These are phyloP conservation scores for Elongisporangium anandrum DNA, from an alignment of 352 stramenopile species.

Conservation along the genomic window DNA sequence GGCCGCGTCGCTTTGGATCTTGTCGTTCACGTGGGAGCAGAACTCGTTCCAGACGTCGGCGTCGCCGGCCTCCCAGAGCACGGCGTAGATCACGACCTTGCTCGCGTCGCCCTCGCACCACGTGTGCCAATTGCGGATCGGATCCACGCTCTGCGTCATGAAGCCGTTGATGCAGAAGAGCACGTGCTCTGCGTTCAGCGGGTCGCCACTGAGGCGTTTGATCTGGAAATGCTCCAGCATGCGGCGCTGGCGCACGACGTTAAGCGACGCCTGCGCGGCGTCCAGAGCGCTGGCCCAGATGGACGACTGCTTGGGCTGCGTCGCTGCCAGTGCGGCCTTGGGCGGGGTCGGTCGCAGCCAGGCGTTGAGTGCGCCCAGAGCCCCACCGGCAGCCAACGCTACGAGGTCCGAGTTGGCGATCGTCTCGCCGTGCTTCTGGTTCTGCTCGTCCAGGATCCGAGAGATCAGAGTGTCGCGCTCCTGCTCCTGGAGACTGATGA, in stretches of 20 bases:
- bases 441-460: slow-evolving; percentile 40
- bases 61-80: slow-evolving; percentile 80
- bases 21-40: slow-evolving; percentile 66
- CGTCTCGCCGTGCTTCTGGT: slow-evolving; percentile 41
- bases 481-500: slow-evolving; percentile 22
- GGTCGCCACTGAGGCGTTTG: slow-evolving; percentile 60
- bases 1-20: slow-evolving; percentile 39
- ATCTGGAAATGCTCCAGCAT: slow-evolving; percentile 65
- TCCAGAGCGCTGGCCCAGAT: slow-evolving; percentile 74
- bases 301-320: slow-evolving; percentile 1
- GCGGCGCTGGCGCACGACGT: slow-evolving; percentile 58
- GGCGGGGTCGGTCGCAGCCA: slow-evolving; percentile 40
- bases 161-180: slow-evolving; percentile 84
- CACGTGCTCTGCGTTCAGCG: slow-evolving; percentile 46
- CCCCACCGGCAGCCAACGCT: slow-evolving; percentile 50
- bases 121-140: slow-evolving; percentile 51
- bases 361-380: slow-evolving; percentile 64
- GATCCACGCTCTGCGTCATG: slow-evolving; percentile 78
- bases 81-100: slow-evolving; percentile 47
- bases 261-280: slow-evolving; percentile 67
- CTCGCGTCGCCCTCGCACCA: slow-evolving; percentile 27
- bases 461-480: slow-evolving; percentile 47
- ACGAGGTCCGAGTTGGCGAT: slow-evolving; percentile 54
- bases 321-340: slow-evolving; percentile 9
- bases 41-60: slow-evolving; percentile 74